These are phyloP conservation scores for Phycomyces nitens DNA, from an alignment of 192 early-diverging fungal genomes.

Conservation along the genomic window DNA sequence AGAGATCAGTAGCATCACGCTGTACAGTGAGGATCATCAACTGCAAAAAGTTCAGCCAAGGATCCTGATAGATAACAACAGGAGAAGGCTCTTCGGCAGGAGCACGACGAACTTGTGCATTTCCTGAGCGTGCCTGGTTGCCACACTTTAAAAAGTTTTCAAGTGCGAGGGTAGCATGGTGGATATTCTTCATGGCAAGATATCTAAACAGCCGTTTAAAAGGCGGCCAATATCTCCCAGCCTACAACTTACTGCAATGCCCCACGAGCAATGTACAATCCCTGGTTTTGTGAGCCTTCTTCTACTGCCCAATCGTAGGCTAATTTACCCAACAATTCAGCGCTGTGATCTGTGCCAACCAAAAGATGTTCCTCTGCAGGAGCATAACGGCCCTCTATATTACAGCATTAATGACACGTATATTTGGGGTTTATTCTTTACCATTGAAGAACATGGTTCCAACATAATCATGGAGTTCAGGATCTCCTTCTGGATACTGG, in stretches of 20 bases:
- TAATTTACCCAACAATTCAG: slow-evolving; percentile 66
- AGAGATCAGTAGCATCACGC: slow-evolving; percentile 52
- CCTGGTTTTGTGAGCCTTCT: slow-evolving; percentile 57
- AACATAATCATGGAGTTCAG: slow-evolving; percentile 69
- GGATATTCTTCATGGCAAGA: slow-evolving; percentile 44
- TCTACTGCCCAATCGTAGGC: slow-evolving; percentile 72
- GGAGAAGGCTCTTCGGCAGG: slow-evolving; percentile 45
- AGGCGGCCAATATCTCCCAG: not conserved
- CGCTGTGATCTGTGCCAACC: slow-evolving; percentile 81
- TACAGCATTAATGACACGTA: slow-evolving; percentile 4
- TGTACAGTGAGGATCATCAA: slow-evolving; percentile 65
- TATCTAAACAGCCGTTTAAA: slow-evolving; percentile 21
- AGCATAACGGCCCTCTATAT: slow-evolving; percentile 63
- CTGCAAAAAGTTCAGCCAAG: slow-evolving; percentile 63
- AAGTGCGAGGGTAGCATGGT: slow-evolving; percentile 40
- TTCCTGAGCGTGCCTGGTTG: slow-evolving; percentile 20
- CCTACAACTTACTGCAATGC: slow-evolving; percentile 71
- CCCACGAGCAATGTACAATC: slow-evolving; percentile 74
- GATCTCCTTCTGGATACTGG: slow-evolving; percentile 60
- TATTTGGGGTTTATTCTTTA: slow-evolving; percentile 7
- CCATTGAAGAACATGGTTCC: slow-evolving; percentile 67
- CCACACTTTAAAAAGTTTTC: slow-evolving; percentile 33
- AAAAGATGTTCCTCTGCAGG: slow-evolving; percentile 86
- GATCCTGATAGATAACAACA: slow-evolving; percentile 33
- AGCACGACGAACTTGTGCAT: slow-evolving; percentile 30